Conservation (phyloP, 108 stramenopile genomes). For the Stephanodiscus minutulus region DNA sequence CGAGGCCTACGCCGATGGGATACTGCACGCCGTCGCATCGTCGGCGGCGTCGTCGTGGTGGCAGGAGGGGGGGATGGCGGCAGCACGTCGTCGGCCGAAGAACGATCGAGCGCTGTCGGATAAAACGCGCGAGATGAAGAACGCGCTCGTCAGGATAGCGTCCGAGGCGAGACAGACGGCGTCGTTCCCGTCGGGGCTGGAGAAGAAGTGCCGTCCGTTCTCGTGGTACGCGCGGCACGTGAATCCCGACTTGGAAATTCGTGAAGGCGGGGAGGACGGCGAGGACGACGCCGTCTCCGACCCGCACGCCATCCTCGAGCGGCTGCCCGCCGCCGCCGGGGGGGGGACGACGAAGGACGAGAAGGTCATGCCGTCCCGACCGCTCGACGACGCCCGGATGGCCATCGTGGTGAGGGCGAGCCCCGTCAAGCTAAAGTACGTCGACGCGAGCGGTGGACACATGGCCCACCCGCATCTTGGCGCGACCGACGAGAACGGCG, state of each 20-base stretch:
- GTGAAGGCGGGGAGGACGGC: no score
- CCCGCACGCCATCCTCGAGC: conserved; percentile 11
- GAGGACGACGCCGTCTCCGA: conserved; percentile 21
- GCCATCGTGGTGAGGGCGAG: conserved; percentile 70
- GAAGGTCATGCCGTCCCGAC: conserved; percentile 61
- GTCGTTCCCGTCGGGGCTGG: conserved; percentile 53
- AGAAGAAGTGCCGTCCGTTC: conserved; percentile 72
- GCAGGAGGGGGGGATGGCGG: not conserved
- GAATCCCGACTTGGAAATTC: conserved; percentile 44
- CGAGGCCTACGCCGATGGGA: conserved; percentile 35
- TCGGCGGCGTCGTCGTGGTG: conserved; percentile 31
- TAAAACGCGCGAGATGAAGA: conserved; percentile 19
- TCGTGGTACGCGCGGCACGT: conserved; percentile 70
- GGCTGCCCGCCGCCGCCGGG: conserved; percentile 4
- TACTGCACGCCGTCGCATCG: conserved; percentile 54
- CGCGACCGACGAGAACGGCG: conserved; percentile 74
- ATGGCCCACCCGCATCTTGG: conserved; percentile 79
- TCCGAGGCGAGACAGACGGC: conserved; percentile 47
- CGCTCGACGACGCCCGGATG: conserved; percentile 56
- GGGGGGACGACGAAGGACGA: conserved; percentile 16
- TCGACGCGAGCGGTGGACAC: conserved; percentile 67
- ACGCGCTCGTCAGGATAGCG: conserved; percentile 50
- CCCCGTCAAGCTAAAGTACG: conserved; percentile 64
- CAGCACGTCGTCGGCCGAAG: not conserved
- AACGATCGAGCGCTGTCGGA: conserved; percentile 24